phyloP scores from a whole-genome alignment of 2,329 filamentous ascomycete genomes.

The Macrophomina tecta region DNA sequence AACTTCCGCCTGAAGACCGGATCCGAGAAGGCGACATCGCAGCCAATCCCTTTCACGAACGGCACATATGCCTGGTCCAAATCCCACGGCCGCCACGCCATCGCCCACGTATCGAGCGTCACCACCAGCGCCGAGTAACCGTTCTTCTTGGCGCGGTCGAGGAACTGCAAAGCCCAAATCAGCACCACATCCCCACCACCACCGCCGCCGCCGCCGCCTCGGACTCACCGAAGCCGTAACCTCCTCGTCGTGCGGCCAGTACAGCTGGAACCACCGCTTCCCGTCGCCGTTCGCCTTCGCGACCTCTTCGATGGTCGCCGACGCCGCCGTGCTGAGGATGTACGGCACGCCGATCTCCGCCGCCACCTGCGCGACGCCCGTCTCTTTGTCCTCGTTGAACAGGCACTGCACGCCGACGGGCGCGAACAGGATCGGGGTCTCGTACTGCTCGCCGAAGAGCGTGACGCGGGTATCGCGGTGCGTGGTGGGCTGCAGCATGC shows the following conservation, averaged over 20 bases:
- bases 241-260: constrained; percentile 69
- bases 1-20: constrained; percentile 68
- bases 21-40: constrained; percentile 69
- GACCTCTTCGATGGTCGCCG: constrained; percentile 67
- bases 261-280: constrained; percentile 72
- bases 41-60: constrained; percentile 53
- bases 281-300: constrained; percentile 61
- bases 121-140: constrained; percentile 71
- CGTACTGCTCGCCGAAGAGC: constrained; percentile 48
- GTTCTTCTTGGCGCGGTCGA: constrained; percentile 63
- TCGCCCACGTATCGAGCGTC: constrained; percentile 71
- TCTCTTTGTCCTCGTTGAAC: constrained; percentile 69
- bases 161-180: constrained; percentile 42
- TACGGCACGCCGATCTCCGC: constrained; percentile 67
- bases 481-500: constrained; percentile 24
- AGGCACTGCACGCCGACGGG: constrained; percentile 71
- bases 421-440: constrained; percentile 64
- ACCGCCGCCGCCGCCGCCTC: too few relatives aligned
- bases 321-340: constrained; percentile 68
- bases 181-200: neutral
- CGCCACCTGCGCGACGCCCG: constrained; percentile 65
- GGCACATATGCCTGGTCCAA: constrained; percentile 61
- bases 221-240: constrained; percentile 61
- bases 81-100: constrained; percentile 71
- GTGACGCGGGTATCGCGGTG: constrained; percentile 18